Conservation (phyloP, 2,329 filamentous ascomycete species). For the Botryosphaeria dothidea region DNA sequence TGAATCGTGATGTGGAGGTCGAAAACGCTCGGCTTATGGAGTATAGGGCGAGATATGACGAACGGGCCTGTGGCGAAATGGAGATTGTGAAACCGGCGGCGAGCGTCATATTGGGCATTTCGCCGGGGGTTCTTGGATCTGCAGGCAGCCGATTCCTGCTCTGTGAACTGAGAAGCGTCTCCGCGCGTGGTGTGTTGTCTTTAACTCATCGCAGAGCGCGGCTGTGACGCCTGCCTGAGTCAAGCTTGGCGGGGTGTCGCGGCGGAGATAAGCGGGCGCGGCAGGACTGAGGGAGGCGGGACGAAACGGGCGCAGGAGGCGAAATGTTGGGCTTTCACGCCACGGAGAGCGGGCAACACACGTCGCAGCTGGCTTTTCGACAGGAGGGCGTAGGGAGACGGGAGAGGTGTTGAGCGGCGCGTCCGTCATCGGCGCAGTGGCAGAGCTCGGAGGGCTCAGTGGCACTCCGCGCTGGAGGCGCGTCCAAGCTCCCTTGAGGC, state of each 20-base stretch:
- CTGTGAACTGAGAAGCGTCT: background rate
- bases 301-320: background rate
- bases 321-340: background rate
- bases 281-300: background rate
- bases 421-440: constrained; percentile 6
- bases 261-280: constrained; percentile 13
- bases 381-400: background rate
- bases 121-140: background rate
- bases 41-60: constrained; percentile 41
- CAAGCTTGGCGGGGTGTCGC: constrained; percentile 19
- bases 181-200: constrained; percentile 18
- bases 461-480: background rate
- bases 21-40: constrained; percentile 36
- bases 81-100: constrained; percentile 26
- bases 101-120: constrained; percentile 12
- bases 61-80: constrained; percentile 41
- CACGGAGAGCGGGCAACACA: background rate
- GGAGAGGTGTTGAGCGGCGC: background rate
- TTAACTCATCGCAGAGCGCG: constrained; percentile 17
- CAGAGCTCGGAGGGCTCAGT: background rate
- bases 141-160: background rate
- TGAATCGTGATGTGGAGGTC: constrained; percentile 35
- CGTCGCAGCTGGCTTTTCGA: background rate
- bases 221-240: constrained; percentile 12
- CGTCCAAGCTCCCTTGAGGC: constrained; percentile 10